Evolutionary conservation across 306 rosid genomes (phyloP).

Genomic region (Pyrus bretschneideri): DNA sequence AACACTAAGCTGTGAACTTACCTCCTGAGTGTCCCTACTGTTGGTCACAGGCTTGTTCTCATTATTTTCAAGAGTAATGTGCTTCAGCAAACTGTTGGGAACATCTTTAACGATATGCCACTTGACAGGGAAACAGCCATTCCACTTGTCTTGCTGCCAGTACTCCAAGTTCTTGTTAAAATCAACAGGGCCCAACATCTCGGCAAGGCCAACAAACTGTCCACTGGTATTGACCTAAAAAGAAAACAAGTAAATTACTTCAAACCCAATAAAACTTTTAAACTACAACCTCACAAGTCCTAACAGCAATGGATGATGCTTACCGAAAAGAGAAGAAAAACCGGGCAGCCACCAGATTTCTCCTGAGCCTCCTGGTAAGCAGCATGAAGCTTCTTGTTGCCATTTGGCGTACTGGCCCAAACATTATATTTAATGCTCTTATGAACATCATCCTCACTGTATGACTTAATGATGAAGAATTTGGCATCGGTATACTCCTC

Average conservation of each 20-base stretch:
- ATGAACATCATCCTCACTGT: conserved; percentile 95
- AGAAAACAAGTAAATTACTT: background rate
- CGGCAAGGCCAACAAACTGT: conserved; percentile 93
- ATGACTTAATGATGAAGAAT: conserved; percentile 77
- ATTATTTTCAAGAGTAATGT: conserved; percentile 83
- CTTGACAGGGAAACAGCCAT: conserved; percentile 89
- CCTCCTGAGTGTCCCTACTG: conserved; percentile 98
- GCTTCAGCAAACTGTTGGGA: conserved; percentile 89
- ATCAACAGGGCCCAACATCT: conserved; percentile 93
- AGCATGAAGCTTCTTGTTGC: conserved; percentile 93
- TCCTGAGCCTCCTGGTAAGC: conserved; percentile 92
- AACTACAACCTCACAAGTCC: background rate
- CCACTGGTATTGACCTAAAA: conserved; percentile 93
- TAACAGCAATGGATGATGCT: conserved; percentile 9
- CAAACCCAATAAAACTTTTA: background rate
- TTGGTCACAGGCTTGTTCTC: conserved; percentile 97
- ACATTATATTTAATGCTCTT: conserved; percentile 92
- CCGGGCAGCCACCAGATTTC: conserved; percentile 67
- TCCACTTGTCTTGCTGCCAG: conserved; percentile 99
- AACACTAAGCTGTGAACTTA: conserved; percentile 5
- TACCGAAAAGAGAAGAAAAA: conserved; percentile 84
- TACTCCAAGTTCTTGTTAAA: conserved; percentile 82
- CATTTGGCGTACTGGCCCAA: conserved; percentile 98
- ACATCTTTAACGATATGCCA: conserved; percentile 96
- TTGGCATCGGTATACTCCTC: conserved; percentile 69